phyloP scores from a whole-genome alignment of 1,284 basidiomycete genomes.

The Heterobasidion occidentale region DNA sequence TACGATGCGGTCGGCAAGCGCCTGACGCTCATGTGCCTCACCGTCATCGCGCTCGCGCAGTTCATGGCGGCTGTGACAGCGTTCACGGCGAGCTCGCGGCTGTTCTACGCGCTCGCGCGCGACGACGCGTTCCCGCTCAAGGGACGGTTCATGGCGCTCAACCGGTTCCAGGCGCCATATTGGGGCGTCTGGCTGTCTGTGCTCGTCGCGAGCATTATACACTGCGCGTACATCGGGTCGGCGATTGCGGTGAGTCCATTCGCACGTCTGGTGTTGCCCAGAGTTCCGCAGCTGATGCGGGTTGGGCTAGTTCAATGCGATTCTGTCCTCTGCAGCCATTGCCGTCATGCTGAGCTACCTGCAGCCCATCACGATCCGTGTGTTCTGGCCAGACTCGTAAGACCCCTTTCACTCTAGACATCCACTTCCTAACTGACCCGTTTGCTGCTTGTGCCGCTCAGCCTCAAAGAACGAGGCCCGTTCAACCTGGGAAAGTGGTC shows the following conservation, averaged over 20 bases:
- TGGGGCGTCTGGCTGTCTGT: conserved; percentile 50
- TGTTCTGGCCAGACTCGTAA: conserved; percentile 49
- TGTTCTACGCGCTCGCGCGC: conserved; percentile 50
- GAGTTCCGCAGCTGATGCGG: neutral
- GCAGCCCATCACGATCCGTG: conserved; percentile 50
- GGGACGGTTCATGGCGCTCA: conserved; percentile 38
- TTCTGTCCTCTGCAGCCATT: conserved; percentile 47
- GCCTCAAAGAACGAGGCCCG: conserved; percentile 40
- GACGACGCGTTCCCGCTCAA: conserved; percentile 42
- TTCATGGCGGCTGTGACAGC: conserved; percentile 53
- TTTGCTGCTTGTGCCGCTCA: conserved; percentile 11
- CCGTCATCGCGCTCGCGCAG: conserved; percentile 42
- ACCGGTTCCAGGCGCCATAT: conserved; percentile 47
- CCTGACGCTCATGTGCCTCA: conserved; percentile 44
- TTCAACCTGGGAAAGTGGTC: conserved; percentile 49
- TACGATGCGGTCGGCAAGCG: conserved; percentile 43
- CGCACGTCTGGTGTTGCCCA: conserved; percentile 1
- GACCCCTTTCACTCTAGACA: conserved; percentile 9
- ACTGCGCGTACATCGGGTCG: conserved; percentile 52
- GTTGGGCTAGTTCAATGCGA: conserved; percentile 40
- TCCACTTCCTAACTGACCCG: neutral
- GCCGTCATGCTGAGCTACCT: conserved; percentile 54
- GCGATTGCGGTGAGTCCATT: conserved; percentile 36
- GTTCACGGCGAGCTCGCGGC: conserved; percentile 48
- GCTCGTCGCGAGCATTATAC: conserved; percentile 44